phyloP scores from a whole-genome alignment of 1,284 basidiomycete species.

The Somion occarium region DNA sequence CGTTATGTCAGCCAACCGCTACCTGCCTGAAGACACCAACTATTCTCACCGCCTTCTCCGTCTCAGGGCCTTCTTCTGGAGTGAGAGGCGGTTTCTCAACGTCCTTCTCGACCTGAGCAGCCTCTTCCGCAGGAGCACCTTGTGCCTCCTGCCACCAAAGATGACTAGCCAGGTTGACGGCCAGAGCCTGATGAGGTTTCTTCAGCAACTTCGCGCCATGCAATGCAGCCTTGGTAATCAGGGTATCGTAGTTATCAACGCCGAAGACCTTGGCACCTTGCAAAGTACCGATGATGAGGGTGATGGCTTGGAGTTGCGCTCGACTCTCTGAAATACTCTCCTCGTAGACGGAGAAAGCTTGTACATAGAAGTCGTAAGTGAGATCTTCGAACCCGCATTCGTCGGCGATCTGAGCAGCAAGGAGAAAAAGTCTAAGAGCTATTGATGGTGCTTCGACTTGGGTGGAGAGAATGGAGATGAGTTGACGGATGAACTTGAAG shows the following conservation, averaged over 20 bases:
- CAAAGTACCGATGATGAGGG: slow-evolving; percentile 84
- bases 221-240: slow-evolving; percentile 93
- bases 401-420: slow-evolving; percentile 88
- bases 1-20: background rate
- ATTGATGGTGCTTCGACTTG: slow-evolving; percentile 89
- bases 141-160: slow-evolving; percentile 90
- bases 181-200: slow-evolving; percentile 93
- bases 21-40: background rate
- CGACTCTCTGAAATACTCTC: slow-evolving; percentile 91
- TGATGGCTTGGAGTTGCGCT: slow-evolving; percentile 90
- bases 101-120: slow-evolving; percentile 20
- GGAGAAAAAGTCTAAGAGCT: slow-evolving; percentile 89
- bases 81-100: slow-evolving; percentile 34
- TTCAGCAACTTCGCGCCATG: slow-evolving; percentile 92
- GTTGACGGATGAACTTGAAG: slow-evolving; percentile 89
- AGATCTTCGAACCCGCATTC: slow-evolving; percentile 92
- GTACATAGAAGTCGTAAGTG: slow-evolving; percentile 93
- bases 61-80: slow-evolving; percentile 40
- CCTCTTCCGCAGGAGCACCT: slow-evolving; percentile 31
- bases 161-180: slow-evolving; percentile 92
- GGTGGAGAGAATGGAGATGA: slow-evolving; percentile 86
- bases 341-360: slow-evolving; percentile 94
- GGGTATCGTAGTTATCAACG: slow-evolving; percentile 89
- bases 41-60: slow-evolving; percentile 56
- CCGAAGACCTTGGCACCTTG: slow-evolving; percentile 84